phyloP scores from a whole-genome alignment of 2,329 filamentous ascomycete genomes.

The Tolypocladium amazonense region DNA sequence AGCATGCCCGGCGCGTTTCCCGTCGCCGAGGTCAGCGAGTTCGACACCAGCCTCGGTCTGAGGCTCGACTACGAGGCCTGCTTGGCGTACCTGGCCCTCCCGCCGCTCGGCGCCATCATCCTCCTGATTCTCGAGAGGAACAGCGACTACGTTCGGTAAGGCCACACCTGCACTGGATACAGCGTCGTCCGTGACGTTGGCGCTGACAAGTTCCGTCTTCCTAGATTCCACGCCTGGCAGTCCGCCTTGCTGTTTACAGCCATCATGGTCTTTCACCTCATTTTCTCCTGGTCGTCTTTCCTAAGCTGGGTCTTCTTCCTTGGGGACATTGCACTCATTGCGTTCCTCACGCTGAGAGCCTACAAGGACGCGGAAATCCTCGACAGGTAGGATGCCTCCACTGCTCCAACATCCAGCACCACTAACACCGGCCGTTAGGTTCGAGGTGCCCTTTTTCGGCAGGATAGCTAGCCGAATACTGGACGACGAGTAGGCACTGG shows the following conservation, averaged over 20 bases:
- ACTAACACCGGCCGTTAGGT: constrained; percentile 33
- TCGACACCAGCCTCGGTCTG: constrained; percentile 82
- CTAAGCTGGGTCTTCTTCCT: constrained; percentile 77
- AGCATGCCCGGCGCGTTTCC: constrained; percentile 26
- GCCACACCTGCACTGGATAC: background rate
- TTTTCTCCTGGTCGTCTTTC: constrained; percentile 76
- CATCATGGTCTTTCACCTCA: constrained; percentile 65
- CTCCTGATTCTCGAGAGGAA: constrained; percentile 82
- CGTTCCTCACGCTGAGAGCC: constrained; percentile 63
- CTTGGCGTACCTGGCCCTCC: constrained; percentile 75
- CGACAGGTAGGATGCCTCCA: constrained; percentile 36
- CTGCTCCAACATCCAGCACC: background rate
- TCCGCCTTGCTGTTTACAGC: constrained; percentile 72
- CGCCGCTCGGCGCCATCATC: constrained; percentile 76
- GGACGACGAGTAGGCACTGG: constrained; percentile 56
- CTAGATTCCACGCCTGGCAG: constrained; percentile 94
- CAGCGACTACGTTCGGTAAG: constrained; percentile 89
- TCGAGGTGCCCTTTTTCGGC: constrained; percentile 81
- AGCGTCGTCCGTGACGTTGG: background rate
- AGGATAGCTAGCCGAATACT: constrained; percentile 77
- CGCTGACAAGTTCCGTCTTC: constrained; percentile 1
- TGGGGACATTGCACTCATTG: constrained; percentile 66
- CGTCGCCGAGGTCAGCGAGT: constrained; percentile 56
- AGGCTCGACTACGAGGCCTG: constrained; percentile 84
- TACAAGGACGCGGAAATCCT: constrained; percentile 70